Conservation (phyloP, 2,329 filamentous ascomycete species). For the Fusarium irregulare region DNA sequence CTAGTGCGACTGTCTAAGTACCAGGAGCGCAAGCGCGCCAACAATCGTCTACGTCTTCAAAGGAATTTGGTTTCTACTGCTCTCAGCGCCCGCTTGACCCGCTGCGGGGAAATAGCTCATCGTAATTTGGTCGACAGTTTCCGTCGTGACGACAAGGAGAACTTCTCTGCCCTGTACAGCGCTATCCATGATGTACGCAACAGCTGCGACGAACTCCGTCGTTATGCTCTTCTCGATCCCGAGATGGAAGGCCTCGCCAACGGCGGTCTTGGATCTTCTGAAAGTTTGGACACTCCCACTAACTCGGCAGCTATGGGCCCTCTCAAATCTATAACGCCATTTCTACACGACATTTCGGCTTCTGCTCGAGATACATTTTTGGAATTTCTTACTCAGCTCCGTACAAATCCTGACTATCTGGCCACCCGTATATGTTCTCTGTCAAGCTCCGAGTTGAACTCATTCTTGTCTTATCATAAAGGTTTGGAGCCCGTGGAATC, state of each 20-base stretch:
- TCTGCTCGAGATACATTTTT: slow-evolving; percentile 81
- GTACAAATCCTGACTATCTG: slow-evolving; percentile 88
- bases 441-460: slow-evolving; percentile 78
- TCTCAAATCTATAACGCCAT: slow-evolving; percentile 62
- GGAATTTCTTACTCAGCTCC: slow-evolving; percentile 82
- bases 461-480: slow-evolving; percentile 82
- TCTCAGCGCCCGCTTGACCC: slow-evolving; percentile 77
- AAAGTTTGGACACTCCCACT: slow-evolving; percentile 61
- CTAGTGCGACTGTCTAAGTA: slow-evolving; percentile 82
- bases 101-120: slow-evolving; percentile 79
- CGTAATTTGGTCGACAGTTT: slow-evolving; percentile 82
- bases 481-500: slow-evolving; percentile 85
- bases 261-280: slow-evolving; percentile 57
- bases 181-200: slow-evolving; percentile 82
- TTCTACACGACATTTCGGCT: slow-evolving; percentile 78
- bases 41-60: slow-evolving; percentile 78
- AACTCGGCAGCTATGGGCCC: slow-evolving; percentile 54
- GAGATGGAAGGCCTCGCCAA: slow-evolving; percentile 71
- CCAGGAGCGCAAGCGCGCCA: slow-evolving; percentile 82
- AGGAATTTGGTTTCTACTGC: slow-evolving; percentile 80
- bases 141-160: slow-evolving; percentile 80
- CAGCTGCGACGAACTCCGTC: slow-evolving; percentile 78
- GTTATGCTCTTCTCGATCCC: slow-evolving; percentile 77
- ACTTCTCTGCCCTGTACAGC: slow-evolving; percentile 79
- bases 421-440: slow-evolving; percentile 83